phyloP scores from a whole-genome alignment of 805 yeast genomes.

The Wickerhamomyces chaumierensis region DNA sequence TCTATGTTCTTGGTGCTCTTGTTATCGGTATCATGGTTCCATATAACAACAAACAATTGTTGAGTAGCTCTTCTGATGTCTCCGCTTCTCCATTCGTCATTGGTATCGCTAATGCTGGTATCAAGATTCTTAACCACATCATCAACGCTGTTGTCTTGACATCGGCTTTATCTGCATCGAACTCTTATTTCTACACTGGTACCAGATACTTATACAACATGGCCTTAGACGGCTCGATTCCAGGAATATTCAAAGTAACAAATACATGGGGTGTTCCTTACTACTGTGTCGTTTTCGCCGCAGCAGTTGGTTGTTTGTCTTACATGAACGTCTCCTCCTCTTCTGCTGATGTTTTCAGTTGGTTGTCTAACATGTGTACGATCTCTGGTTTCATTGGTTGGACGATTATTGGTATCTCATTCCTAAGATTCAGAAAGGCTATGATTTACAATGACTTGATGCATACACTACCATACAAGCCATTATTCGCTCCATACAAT shows the following conservation, averaged over 20 bases:
- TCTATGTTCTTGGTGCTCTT: constrained; percentile 55
- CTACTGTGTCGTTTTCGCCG: constrained; percentile 8
- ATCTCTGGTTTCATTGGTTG: constrained; percentile 70
- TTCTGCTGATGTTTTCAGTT: constrained; percentile 50
- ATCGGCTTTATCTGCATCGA: constrained; percentile 74
- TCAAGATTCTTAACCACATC: constrained; percentile 59
- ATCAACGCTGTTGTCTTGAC: constrained; percentile 70
- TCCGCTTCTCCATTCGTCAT: constrained; percentile 71
- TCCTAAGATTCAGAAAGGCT: constrained; percentile 60
- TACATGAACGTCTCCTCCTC: constrained; percentile 55
- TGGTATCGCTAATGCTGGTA: constrained; percentile 60
- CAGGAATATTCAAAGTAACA: constrained; percentile 50
- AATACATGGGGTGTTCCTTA: constrained; percentile 58
- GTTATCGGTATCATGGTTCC: constrained; percentile 61
- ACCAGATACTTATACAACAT: constrained; percentile 65
- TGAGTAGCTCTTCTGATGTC: constrained; percentile 45
- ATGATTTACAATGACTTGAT: constrained; percentile 37
- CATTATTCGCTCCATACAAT: constrained; percentile 45
- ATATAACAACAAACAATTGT: constrained; percentile 42
- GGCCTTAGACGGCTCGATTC: constrained; percentile 67
- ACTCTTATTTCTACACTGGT: constrained; percentile 69
- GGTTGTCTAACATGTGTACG: constrained; percentile 69
- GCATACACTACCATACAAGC: constrained; percentile 47
- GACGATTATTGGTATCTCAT: constrained; percentile 58
- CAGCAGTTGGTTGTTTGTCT: constrained; percentile 42